Evolutionary conservation across 164 flowering plant species (phyloP).

Genomic region (Annona squamosa): DNA sequence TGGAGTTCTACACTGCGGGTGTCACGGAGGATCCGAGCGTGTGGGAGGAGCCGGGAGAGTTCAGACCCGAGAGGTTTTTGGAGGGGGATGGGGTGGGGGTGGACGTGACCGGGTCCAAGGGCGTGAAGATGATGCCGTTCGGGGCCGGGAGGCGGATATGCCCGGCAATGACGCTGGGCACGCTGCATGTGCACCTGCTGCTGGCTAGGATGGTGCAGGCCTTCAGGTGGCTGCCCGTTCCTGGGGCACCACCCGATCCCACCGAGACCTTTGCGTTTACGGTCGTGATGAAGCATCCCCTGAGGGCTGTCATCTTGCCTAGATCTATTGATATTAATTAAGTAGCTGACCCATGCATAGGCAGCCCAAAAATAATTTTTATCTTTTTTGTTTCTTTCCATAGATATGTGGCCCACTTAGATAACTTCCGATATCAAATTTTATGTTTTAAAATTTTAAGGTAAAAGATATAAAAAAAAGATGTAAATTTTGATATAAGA

Average conservation of each 20-base stretch:
- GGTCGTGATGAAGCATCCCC: conserved; percentile 84
- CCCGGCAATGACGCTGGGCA: conserved; percentile 69
- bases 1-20: conserved; percentile 83
- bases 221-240: conserved; percentile 61
- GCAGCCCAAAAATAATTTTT: too few relatives aligned
- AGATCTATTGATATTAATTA: conserved; percentile 17
- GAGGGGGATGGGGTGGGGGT: conserved; percentile 60
- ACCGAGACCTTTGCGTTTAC: conserved; percentile 86
- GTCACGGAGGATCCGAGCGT: conserved; percentile 59
- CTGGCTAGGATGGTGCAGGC: conserved; percentile 82
- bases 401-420: too few relatives aligned
- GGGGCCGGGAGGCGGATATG: conserved; percentile 87
- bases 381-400: too few relatives aligned
- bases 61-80: conserved; percentile 82
- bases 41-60: conserved; percentile 67
- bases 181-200: conserved; percentile 54
- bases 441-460: too few relatives aligned
- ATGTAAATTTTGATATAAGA: too few relatives aligned
- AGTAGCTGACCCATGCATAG: too few relatives aligned
- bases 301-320: conserved; percentile 63
- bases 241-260: conserved; percentile 61
- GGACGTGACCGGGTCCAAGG: conserved; percentile 68
- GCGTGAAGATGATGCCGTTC: conserved; percentile 76
- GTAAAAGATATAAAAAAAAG: too few relatives aligned
- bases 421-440: too few relatives aligned